Percentiles rank a stretch among this genome's conserved stretches.
Conservation (phyloP, 345 rosid genomes). For the Salix purpurea region DNA sequence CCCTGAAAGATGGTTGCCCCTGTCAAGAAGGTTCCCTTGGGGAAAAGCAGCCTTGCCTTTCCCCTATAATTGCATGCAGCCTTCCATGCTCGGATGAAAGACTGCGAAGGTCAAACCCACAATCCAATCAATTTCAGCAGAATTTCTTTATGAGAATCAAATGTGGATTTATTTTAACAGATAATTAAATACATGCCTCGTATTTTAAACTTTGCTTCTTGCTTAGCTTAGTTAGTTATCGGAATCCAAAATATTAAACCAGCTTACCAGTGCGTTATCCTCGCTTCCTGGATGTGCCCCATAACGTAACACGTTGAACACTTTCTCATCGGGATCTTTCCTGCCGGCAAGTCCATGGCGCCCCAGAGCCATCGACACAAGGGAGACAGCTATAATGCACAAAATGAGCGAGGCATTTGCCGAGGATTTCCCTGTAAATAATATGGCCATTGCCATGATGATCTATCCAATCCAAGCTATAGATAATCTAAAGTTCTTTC, state of each 20-base stretch:
- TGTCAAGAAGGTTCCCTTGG: constrained; percentile 30
- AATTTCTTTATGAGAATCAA: background rate
- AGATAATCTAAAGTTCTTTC: background rate
- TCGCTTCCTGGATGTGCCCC: constrained; percentile 35
- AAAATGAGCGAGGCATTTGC: constrained; percentile 17
- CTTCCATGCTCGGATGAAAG: constrained; percentile 33
- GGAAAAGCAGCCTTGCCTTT: constrained; percentile 37
- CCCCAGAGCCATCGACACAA: background rate
- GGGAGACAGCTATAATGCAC: background rate
- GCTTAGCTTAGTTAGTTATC: too few species aligned
- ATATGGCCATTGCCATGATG: constrained; percentile 9
- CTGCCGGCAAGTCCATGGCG: background rate
- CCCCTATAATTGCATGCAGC: constrained; percentile 37
- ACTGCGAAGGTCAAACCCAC: constrained; percentile 17
- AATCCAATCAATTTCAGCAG: background rate
- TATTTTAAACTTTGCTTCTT: background rate
- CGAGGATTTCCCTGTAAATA: background rate
- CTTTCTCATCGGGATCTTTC: constrained; percentile 27
- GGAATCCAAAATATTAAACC: background rate
- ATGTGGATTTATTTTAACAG: too few species aligned
- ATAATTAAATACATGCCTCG: background rate
- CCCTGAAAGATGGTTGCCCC: constrained; percentile 38
- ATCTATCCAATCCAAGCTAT: background rate
- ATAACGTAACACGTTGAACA: constrained; percentile 36
- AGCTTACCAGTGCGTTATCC: constrained; percentile 33